These are phyloP conservation scores for Papilionanthe hybrid DNA, from an alignment of 116 monocot species.

Conservation along the genomic window DNA sequence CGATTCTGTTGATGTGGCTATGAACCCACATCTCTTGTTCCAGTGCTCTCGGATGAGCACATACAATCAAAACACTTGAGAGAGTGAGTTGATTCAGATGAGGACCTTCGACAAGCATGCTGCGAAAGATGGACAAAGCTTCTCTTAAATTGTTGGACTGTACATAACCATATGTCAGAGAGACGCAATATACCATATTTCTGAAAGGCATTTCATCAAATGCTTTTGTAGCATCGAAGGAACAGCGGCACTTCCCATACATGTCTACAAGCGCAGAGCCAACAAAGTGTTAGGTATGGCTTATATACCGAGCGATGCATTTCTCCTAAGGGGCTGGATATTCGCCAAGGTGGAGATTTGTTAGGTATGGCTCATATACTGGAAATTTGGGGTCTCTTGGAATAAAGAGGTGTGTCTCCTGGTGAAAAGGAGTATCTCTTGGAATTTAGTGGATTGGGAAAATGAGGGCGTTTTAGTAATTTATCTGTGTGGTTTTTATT, in stretches of 20 bases:
- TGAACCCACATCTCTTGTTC: slow-evolving; percentile 49
- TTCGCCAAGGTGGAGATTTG: too few species aligned
- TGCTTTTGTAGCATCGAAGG: slow-evolving; percentile 26
- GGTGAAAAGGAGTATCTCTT: too few species aligned
- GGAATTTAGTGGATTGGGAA: too few species aligned
- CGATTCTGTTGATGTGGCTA: slow-evolving; percentile 14
- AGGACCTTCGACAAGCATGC: slow-evolving; percentile 25
- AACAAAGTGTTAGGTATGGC: too few species aligned
- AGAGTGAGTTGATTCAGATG: slow-evolving; percentile 34
- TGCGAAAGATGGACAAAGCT: slow-evolving; percentile 22
- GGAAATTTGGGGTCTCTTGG: too few species aligned
- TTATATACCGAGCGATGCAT: too few species aligned
- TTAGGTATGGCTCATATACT: too few species aligned
- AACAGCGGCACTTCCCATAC: slow-evolving; percentile 53
- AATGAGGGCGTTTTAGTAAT: too few species aligned
- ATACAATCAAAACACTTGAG: slow-evolving; percentile 27
- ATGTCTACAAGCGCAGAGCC: slow-evolving; percentile 45
- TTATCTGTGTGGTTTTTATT: too few species aligned
- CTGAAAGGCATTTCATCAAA: slow-evolving; percentile 40
- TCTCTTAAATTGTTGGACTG: slow-evolving; percentile 17
- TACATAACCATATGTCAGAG: slow-evolving; percentile 41
- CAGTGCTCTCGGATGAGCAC: slow-evolving; percentile 37
- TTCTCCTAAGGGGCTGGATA: too few species aligned
- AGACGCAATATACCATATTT: slow-evolving; percentile 47
- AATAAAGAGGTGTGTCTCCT: too few species aligned